phyloP scores from a whole-genome alignment of 192 early-diverging fungal genomes.

The Endogone sp. region DNA sequence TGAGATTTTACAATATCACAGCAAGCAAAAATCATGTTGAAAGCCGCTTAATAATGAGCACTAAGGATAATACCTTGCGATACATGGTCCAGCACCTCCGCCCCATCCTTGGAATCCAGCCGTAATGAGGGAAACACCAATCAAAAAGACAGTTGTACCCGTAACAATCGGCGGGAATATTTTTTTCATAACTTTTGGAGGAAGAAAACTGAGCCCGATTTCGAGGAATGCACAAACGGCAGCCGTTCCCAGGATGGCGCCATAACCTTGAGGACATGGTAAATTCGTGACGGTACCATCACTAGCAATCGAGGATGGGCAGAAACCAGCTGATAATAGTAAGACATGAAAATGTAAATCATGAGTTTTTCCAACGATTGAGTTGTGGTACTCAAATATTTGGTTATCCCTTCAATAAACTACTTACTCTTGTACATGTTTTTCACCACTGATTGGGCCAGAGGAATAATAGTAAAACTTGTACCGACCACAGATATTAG shows the following conservation, averaged over 20 bases:
- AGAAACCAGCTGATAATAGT: conserved; percentile 8
- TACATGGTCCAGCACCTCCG: conserved; percentile 43
- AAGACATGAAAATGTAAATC: not conserved
- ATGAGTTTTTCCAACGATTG: too few species aligned
- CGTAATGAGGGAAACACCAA: conserved; percentile 39
- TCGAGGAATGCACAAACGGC: conserved; percentile 44
- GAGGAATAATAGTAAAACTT: conserved; percentile 44
- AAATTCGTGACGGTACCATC: conserved; percentile 31
- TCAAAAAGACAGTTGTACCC: conserved; percentile 43
- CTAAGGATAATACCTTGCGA: conserved; percentile 1
- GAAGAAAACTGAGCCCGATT: conserved; percentile 41
- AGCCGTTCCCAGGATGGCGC: conserved; percentile 49
- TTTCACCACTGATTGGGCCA: conserved; percentile 42
- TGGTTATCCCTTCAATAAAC: too few species aligned
- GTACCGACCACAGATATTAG: conserved; percentile 50
- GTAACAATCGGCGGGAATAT: conserved; percentile 55
- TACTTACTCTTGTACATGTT: conserved; percentile 29
- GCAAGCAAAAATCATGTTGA: too few species aligned
- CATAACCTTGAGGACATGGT: conserved; percentile 46
- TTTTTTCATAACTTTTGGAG: conserved; percentile 38
- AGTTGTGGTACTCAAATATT: too few species aligned
- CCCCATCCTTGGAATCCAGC: conserved; percentile 45
- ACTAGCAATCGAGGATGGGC: conserved; percentile 23
- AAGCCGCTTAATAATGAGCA: not conserved
- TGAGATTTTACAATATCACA: too few species aligned